These are phyloP conservation scores for Boletus eberwhitei DNA, from an alignment of 768 basidiomycete genomes.

Conservation along the genomic window DNA sequence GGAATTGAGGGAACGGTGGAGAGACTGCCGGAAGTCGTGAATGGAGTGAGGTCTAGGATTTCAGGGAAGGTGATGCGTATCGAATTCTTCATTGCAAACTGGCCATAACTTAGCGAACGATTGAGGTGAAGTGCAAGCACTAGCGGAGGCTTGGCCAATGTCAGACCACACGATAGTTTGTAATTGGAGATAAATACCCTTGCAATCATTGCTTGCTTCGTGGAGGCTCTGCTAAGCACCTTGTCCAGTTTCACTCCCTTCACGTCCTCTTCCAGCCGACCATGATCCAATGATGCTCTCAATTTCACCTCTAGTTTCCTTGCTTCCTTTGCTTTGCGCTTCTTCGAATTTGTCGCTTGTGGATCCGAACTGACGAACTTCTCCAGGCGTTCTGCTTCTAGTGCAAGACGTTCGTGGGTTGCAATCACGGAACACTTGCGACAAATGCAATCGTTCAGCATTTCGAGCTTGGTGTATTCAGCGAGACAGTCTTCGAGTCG, in stretches of 20 bases:
- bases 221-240: slow-evolving; percentile 69
- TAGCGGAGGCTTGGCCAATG: slow-evolving; percentile 63
- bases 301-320: slow-evolving; percentile 62
- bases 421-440: slow-evolving; percentile 84
- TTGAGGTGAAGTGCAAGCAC: slow-evolving; percentile 89
- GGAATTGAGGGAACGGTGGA: slow-evolving; percentile 66
- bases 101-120: slow-evolving; percentile 81
- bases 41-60: slow-evolving; percentile 84
- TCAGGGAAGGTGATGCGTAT: slow-evolving; percentile 81
- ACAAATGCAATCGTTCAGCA: slow-evolving; percentile 89
- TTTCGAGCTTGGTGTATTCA: slow-evolving; percentile 86
- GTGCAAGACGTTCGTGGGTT: slow-evolving; percentile 61
- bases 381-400: slow-evolving; percentile 60
- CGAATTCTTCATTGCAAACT: slow-evolving; percentile 77
- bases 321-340: slow-evolving; percentile 70
- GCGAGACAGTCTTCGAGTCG: slow-evolving; percentile 78
- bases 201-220: slow-evolving; percentile 91
- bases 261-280: slow-evolving; percentile 79
- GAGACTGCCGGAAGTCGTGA: slow-evolving; percentile 77
- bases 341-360: slow-evolving; percentile 65
- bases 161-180: slow-evolving; percentile 16
- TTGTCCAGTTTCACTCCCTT: slow-evolving; percentile 79
- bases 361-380: slow-evolving; percentile 28
- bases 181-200: slow-evolving; percentile 42
- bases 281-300: slow-evolving; percentile 61